Percentiles rank a stretch among this genome's conserved stretches.
phyloP scores from a whole-genome alignment of 2,329 filamentous ascomycete genomes.

The Colletotrichum destructivum region DNA sequence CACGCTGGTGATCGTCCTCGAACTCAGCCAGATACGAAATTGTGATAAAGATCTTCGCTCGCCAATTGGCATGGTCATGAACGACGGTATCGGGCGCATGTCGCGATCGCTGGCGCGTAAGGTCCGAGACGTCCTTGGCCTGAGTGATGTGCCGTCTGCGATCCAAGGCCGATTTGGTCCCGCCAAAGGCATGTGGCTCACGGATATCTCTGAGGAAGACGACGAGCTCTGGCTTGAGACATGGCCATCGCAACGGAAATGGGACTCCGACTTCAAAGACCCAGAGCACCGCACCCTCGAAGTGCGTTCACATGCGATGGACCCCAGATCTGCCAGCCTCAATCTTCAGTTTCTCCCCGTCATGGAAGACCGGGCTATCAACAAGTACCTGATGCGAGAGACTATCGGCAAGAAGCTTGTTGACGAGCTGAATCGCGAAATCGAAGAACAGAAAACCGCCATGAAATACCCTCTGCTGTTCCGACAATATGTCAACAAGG shows the following conservation, averaged over 20 bases:
- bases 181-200: slow-evolving; percentile 83
- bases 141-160: slow-evolving; percentile 71
- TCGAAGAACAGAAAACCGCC: slow-evolving; percentile 66
- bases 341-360: slow-evolving; percentile 81
- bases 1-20: slow-evolving; percentile 61
- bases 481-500: slow-evolving; percentile 68
- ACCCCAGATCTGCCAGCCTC: slow-evolving; percentile 67
- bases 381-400: slow-evolving; percentile 60
- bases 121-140: slow-evolving; percentile 66
- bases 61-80: slow-evolving; percentile 66
- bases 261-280: slow-evolving; percentile 66
- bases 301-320: slow-evolving; percentile 65
- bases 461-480: slow-evolving; percentile 66
- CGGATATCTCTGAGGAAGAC: slow-evolving; percentile 65
- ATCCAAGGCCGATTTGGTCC: slow-evolving; percentile 81
- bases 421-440: slow-evolving; percentile 65
- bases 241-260: slow-evolving; percentile 78
- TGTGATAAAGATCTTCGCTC: slow-evolving; percentile 57
- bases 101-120: slow-evolving; percentile 71
- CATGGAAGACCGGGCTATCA: slow-evolving; percentile 71
- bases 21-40: slow-evolving; percentile 62
- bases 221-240: slow-evolving; percentile 76
- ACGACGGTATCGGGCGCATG: slow-evolving; percentile 77
- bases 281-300: slow-evolving; percentile 75
- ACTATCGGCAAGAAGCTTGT: slow-evolving; percentile 65